Percentiles rank a stretch among this genome's conserved stretches.
Evolutionary conservation across 176 grass and related monocot genomes (phyloP).

Genomic region (Guadua angustifolia): DNA sequence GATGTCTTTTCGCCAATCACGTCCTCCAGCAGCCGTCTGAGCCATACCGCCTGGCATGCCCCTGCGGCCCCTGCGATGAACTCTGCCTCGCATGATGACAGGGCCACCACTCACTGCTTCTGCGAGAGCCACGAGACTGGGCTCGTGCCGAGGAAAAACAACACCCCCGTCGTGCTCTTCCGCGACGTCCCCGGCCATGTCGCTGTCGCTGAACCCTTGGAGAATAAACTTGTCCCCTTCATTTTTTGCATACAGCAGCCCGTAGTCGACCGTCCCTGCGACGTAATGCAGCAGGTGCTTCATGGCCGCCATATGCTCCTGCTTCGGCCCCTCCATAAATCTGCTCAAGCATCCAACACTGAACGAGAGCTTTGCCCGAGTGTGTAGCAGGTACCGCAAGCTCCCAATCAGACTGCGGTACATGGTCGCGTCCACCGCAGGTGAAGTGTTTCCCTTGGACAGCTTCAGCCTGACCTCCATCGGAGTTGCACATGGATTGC

Average conservation of each 20-base stretch:
- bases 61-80: fast-evolving
- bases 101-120: fast-evolving
- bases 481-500: fast-evolving
- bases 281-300: fast-evolving
- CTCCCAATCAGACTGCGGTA: background rate
- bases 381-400: background rate
- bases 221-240: fast-evolving
- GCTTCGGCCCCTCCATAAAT: background rate
- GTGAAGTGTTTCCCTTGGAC: fast-evolving
- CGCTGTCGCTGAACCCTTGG: background rate
- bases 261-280: background rate
- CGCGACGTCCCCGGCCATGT: background rate
- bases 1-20: no score
- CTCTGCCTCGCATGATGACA: background rate
- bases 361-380: background rate
- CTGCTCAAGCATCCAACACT: background rate
- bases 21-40: no score
- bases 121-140: background rate
- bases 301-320: background rate
- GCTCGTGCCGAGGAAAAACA: fast-evolving
- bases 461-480: background rate
- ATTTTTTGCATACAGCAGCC: fast-evolving
- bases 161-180: fast-evolving
- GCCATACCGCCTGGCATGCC: fast-evolving
- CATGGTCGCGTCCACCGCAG: fast-evolving